Conservation (phyloP, 305 asterid genomes). For the Fraxinus xanthoxyloides region DNA sequence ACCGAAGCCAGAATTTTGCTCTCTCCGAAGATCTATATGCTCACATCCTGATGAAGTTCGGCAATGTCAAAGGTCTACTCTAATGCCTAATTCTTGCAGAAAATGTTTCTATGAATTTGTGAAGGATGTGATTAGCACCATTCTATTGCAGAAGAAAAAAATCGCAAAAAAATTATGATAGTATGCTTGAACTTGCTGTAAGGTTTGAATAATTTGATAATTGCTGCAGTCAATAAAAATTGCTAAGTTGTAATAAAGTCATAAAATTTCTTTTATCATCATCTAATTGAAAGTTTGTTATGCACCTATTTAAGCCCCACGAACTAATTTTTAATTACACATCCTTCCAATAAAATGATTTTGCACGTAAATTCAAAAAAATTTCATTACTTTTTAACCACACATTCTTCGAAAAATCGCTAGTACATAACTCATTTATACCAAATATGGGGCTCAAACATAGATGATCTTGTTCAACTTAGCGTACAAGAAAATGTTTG, state of each 20-base stretch:
- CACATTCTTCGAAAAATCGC: too few species aligned
- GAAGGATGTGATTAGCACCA: slow-evolving; percentile 47
- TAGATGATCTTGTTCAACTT: too few species aligned
- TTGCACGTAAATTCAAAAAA: too few species aligned
- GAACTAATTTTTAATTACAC: too few species aligned
- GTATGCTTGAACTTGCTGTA: neutral
- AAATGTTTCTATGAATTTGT: slow-evolving; percentile 66
- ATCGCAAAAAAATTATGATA: neutral
- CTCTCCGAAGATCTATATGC: slow-evolving; percentile 40
- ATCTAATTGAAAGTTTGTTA: too few species aligned
- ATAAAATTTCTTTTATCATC: neutral
- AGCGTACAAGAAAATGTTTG: too few species aligned
- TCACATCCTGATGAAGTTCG: slow-evolving; percentile 34
- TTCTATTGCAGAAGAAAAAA: slow-evolving; percentile 32
- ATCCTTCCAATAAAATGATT: too few species aligned
- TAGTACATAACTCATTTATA: too few species aligned
- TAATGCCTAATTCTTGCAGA: slow-evolving; percentile 61
- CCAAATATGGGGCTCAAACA: too few species aligned
- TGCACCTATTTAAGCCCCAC: too few species aligned
- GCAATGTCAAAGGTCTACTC: slow-evolving; percentile 40
- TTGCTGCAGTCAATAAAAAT: neutral
- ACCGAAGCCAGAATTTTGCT: slow-evolving; percentile 31
- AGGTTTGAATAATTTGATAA: neutral
- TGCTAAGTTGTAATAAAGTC: neutral
- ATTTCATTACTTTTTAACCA: too few species aligned